phyloP scores from a whole-genome alignment of 2,329 filamentous ascomycete genomes.

The Neonectria magnoliae region DNA sequence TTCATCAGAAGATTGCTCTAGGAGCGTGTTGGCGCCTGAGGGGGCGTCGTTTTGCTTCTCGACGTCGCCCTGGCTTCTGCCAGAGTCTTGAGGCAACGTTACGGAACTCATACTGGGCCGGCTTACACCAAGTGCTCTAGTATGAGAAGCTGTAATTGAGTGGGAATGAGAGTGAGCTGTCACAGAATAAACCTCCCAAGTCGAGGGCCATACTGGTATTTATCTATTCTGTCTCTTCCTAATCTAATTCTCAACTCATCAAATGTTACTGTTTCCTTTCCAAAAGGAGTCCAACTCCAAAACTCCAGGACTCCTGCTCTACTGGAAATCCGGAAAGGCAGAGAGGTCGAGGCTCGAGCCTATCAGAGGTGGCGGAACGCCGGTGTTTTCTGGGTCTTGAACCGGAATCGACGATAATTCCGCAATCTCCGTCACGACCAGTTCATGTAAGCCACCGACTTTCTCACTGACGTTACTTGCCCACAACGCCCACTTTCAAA shows the following conservation, averaged over 20 bases:
- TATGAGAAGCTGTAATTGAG: background rate
- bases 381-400: constrained; percentile 16
- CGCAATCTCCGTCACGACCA: constrained; percentile 22
- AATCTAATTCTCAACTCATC: background rate
- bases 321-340: constrained; percentile 6
- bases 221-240: background rate
- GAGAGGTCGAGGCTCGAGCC: background rate
- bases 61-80: constrained; percentile 4
- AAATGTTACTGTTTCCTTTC: background rate
- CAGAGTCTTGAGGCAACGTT: background rate
- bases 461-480: background rate
- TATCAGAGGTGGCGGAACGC: constrained; percentile 17
- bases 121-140: background rate
- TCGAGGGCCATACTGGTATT: constrained; percentile 1
- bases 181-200: background rate
- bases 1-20: constrained; percentile 1
- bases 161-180: background rate
- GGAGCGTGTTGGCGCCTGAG: background rate
- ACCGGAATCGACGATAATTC: constrained; percentile 21
- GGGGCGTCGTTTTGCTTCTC: constrained; percentile 8
- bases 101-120: constrained; percentile 3
- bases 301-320: constrained; percentile 12
- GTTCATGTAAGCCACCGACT: constrained; percentile 7
- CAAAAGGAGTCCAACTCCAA: constrained; percentile 21
- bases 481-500: background rate